Evolutionary conservation across 2,329 filamentous ascomycete genomes (phyloP).

Genomic region (Coniochaeta sp.): DNA sequence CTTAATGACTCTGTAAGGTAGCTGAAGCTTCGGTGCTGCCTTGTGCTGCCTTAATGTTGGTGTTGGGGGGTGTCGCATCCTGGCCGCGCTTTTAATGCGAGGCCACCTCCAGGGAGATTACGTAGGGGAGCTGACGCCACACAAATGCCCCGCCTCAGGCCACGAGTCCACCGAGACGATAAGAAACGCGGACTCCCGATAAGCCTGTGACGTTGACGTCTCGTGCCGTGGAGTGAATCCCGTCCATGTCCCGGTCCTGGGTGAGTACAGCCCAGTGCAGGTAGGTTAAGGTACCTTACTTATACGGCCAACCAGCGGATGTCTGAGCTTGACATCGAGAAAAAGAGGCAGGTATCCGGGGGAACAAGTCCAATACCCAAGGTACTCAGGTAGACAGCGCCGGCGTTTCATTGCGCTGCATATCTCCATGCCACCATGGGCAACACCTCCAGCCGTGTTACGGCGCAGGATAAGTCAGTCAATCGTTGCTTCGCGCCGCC

Average conservation of each 20-base stretch:
- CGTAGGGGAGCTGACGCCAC: conserved; percentile 3
- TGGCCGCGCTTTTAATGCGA: neutral
- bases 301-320: neutral
- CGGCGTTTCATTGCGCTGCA: neutral
- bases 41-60: neutral
- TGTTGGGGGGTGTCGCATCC: neutral
- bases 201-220: conserved; percentile 1
- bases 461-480: conserved; percentile 75
- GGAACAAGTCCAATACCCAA: neutral
- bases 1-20: neutral
- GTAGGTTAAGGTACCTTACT: too few species aligned
- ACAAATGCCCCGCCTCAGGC: neutral
- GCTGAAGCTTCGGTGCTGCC: too few species aligned
- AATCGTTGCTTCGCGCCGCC: neutral
- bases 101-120: neutral
- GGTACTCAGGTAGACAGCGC: too few species aligned
- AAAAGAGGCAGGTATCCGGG: neutral
- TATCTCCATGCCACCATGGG: conserved; percentile 34
- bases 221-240: neutral
- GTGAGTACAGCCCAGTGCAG: too few species aligned
- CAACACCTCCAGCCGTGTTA: conserved; percentile 49
- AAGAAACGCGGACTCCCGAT: neutral
- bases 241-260: too few species aligned
- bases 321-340: neutral
- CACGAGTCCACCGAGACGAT: neutral